Base-by-base conservation (phyloP, 441 rosid genomes). In the Francoa sonchifolia region DNA sequence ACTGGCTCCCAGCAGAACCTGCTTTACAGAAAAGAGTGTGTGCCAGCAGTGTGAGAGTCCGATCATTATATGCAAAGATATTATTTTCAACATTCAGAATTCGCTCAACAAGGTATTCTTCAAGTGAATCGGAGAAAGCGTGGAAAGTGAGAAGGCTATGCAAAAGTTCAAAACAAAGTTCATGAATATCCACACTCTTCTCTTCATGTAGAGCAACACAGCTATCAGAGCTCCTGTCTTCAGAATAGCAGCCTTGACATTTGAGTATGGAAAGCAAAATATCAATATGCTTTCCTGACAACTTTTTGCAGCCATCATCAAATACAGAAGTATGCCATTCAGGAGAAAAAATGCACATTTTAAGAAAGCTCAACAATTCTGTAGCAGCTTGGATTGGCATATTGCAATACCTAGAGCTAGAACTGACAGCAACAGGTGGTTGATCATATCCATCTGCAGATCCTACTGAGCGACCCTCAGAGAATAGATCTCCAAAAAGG, bases 401-500 rank as follows among this genome's bases (percentile, higher is more conserved):
- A 68, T 83, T 94, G 77, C 70, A 62, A 57, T 54, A 54, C 63
- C 59, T 67, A 49, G 87, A 62, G 45, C 67, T 54, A 19, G 74
- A 61, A 47, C 39, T 54, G 52, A 61, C 73, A 47, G 74, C 58
- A 68, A 44, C 82, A 12, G 77, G 55, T 33, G 79, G 70, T 56
- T 79, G 98, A 48, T 94, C 98, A 54, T 38, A 69, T 50, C 74
- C 81, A 68, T 94, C 97, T n/a, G 63, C 29, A 32, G 95, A 75
- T 49, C 95, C 87, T 34, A 76, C 58, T 3, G 87, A 75, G 33
- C 97, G 84, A 55, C 79, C 82, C 68, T 92, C 99, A 49, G 76
- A 80, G 71, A 94, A 94, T 57, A 94, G 92, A 58, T 89, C 86
- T 9, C 99, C 99, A 55, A 94, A 94, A 56, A 94, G 82, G 27